Evolutionary conservation across 1,284 basidiomycete species (phyloP), one percentile per base, ranked within the genome.

Genomic region (Tylopilus sp.): DNA sequence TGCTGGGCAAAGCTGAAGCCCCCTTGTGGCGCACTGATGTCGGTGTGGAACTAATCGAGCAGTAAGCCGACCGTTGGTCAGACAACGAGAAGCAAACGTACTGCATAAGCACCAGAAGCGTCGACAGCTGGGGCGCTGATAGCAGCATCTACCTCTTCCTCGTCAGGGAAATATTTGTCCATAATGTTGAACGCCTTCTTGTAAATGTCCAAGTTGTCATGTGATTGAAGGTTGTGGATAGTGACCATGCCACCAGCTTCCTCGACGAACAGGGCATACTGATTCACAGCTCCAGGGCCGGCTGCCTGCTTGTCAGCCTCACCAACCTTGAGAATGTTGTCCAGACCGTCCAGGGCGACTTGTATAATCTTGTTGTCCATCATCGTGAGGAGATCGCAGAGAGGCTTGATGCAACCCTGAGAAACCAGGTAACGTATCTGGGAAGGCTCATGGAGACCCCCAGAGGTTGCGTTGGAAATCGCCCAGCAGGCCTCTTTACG

Each of bases 351-450:
- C 41, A 99, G 85, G 22, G 90, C 90, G 43, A 97, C 94, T 76
- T 99, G 97, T 65, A 99, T 99, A 67, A 99, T 98, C 80, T 99
- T 99, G 84, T 99, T 99, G 78, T 99, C 97, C 92, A 98, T 95
- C 77, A 94, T 95, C 42, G 86, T 89, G 51, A 99, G 81, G 41
- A 99, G 78, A 68, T 99, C 96, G 70, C 97, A 99, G 49, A 99
- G 81, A 22, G 97, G 97, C 76, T 98, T 98, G 78, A 99, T 98
- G 79, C 95, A 98, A 41, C 97, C 97, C 72, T 99, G 96, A 26
- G 84, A 82, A 57, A 99, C 97, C 53, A 99, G 90, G 75, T 99
- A 99, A 51, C 97, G 92, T 66, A 99, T 99, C 75, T 99, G 97
- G 43, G 88, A 79, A 44, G 97, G 97, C 71, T 99, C 94, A 65